A percentile compares a stretch with the other conserved stretches of the same genome.
phyloP scores from a whole-genome alignment of 2,329 filamentous ascomycete species.

The Calonectria naviculata region DNA sequence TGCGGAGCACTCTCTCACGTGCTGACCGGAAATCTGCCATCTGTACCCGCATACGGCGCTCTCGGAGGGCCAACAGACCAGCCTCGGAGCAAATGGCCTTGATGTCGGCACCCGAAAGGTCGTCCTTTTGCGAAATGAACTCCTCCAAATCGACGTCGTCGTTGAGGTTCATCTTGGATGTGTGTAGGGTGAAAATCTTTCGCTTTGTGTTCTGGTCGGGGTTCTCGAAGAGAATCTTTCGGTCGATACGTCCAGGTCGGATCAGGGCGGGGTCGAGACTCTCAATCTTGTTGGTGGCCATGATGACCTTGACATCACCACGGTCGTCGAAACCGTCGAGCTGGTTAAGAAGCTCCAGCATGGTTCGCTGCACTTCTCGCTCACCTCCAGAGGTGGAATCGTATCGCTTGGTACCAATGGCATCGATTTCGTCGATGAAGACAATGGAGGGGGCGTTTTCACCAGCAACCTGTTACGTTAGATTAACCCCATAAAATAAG shows the following conservation, averaged over 20 bases:
- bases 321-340: constrained; percentile 98
- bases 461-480: constrained; percentile 76
- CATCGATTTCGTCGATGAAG: constrained; percentile 99
- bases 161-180: constrained; percentile 97
- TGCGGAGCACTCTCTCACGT: constrained; percentile 94
- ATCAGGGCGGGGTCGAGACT: constrained; percentile 96
- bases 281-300: constrained; percentile 99
- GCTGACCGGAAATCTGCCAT: constrained; percentile 98
- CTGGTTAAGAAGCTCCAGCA: constrained; percentile 98
- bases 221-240: constrained; percentile 87
- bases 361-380: constrained; percentile 96
- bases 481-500: not conserved
- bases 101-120: constrained; percentile 96
- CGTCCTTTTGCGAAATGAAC: constrained; percentile 98
- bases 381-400: constrained; percentile 97
- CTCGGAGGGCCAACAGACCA: constrained; percentile 91
- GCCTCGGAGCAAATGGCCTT: constrained; percentile 99
- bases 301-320: constrained; percentile 99
- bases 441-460: constrained; percentile 98
- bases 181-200: constrained; percentile 99
- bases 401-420: constrained; percentile 98
- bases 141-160: constrained; percentile 98
- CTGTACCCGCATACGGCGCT: constrained; percentile 97
- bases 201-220: constrained; percentile 86
- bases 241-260: constrained; percentile 95